These are phyloP conservation scores for Epichloe baconii DNA, from an alignment of 2,329 filamentous ascomycete genomes.

Conservation along the genomic window DNA sequence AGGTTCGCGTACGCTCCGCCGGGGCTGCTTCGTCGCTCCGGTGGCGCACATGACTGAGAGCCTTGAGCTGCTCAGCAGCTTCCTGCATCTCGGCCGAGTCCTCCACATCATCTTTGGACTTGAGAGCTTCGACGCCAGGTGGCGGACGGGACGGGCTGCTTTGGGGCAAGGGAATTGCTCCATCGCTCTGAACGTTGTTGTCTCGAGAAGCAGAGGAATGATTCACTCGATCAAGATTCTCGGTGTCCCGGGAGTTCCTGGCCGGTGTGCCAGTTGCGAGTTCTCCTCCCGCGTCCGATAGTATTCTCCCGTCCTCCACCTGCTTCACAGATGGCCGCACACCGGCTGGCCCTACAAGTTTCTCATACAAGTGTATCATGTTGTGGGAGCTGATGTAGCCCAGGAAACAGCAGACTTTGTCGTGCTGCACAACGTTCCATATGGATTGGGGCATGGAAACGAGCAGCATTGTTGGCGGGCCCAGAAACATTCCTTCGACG, in stretches of 20 bases:
- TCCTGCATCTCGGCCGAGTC: conserved; percentile 59
- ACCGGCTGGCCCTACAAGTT: conserved; percentile 35
- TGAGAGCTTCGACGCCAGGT: conserved; percentile 12
- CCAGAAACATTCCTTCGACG: conserved; percentile 56
- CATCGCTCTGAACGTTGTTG: conserved; percentile 11
- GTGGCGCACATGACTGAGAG: conserved; percentile 49
- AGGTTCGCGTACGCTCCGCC: conserved; percentile 22
- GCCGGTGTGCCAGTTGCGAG: conserved; percentile 24
- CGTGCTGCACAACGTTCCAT: conserved; percentile 51
- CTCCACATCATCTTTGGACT: conserved; percentile 29
- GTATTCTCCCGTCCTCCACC: conserved; percentile 42
- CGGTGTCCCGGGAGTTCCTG: conserved; percentile 15
- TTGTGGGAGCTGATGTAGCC: conserved; percentile 55
- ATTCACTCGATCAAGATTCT: conserved; percentile 14
- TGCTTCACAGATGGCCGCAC: conserved; percentile 36
- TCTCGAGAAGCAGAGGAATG: conserved; percentile 14
- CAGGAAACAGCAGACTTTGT: conserved; percentile 53
- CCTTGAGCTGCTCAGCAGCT: conserved; percentile 53
- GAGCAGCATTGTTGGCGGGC: conserved; percentile 51
- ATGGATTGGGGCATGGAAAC: conserved; percentile 53
- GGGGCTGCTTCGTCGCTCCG: conserved; percentile 31
- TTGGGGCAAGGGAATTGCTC: conserved; percentile 14
- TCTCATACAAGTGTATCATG: conserved; percentile 51
- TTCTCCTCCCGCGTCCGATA: conserved; percentile 41
- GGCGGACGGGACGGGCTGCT: conserved; percentile 14